Percentiles rank a stretch among this genome's conserved stretches.
Evolutionary conservation across 2,329 filamentous ascomycete genomes (phyloP).

Genomic region (Botrytis paeoniae): DNA sequence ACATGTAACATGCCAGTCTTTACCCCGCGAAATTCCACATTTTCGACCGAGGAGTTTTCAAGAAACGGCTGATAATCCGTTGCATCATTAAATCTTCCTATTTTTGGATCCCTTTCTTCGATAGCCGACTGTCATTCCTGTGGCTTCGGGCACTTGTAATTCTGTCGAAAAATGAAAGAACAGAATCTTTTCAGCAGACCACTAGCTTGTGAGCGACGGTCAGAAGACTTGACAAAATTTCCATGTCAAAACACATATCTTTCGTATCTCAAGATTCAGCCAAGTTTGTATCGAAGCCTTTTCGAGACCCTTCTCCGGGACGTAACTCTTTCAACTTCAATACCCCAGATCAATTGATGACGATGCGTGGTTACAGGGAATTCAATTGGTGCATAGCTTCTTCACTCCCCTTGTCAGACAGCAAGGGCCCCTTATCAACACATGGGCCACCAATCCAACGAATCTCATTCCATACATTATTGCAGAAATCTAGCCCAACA

Average conservation of each 20-base stretch:
- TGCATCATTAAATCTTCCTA: background rate
- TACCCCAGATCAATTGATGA: background rate
- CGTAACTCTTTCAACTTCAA: background rate
- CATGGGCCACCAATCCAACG: background rate
- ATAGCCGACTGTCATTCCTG: background rate
- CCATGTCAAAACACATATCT: background rate
- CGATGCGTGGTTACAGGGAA: background rate
- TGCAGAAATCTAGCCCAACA: background rate
- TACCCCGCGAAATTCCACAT: constrained; percentile 10
- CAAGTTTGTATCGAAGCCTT: background rate
- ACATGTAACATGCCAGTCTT: constrained; percentile 1
- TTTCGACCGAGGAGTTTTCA: constrained; percentile 9
- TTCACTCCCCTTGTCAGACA: background rate
- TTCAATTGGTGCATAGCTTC: background rate
- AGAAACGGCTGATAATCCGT: background rate
- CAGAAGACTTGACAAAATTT: background rate
- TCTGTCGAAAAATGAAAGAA: background rate
- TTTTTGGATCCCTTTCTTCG: background rate
- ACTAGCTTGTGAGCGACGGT: background rate
- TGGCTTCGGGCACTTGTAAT: background rate
- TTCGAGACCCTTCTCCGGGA: background rate
- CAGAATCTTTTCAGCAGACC: no score
- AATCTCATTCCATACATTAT: background rate
- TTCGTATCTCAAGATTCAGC: background rate
- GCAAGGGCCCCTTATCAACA: background rate